Evolutionary conservation across 305 asterid genomes (phyloP).

Genomic region (Rubia occidens): DNA sequence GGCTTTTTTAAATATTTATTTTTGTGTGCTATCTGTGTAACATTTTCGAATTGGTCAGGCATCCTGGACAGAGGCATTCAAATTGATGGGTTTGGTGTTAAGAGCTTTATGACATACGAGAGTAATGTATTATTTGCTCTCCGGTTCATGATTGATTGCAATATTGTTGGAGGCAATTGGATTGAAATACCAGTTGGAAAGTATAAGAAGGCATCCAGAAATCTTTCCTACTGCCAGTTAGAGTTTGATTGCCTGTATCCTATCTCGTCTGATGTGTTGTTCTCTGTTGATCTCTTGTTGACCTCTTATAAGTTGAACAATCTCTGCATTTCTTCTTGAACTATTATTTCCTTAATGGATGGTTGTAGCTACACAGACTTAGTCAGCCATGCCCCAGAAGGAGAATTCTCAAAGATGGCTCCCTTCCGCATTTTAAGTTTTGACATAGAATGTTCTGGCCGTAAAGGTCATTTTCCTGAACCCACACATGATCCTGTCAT

Average conservation of each 20-base stretch:
- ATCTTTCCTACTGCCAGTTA: slow-evolving; percentile 66
- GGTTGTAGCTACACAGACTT: slow-evolving; percentile 59
- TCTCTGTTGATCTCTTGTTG: background rate
- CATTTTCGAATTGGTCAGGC: slow-evolving; percentile 42
- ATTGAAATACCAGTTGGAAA: slow-evolving; percentile 82
- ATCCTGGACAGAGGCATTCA: slow-evolving; percentile 89
- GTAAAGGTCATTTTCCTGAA: slow-evolving; percentile 95
- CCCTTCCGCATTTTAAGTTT: slow-evolving; percentile 97
- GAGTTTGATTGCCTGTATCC: slow-evolving; percentile 99
- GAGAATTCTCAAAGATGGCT: slow-evolving; percentile 96
- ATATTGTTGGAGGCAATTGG: slow-evolving; percentile 96
- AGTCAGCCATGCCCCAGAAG: slow-evolving; percentile 91
- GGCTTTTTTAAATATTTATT: background rate
- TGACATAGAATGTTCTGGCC: slow-evolving; percentile 98
- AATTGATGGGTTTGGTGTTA: slow-evolving; percentile 83
- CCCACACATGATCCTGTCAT: slow-evolving; percentile 97
- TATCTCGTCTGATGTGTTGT: slow-evolving; percentile 16
- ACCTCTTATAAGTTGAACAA: background rate
- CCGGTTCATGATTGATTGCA: slow-evolving; percentile 96
- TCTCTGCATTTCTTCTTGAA: slow-evolving; percentile 11
- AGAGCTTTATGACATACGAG: slow-evolving; percentile 83
- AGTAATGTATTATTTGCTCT: slow-evolving; percentile 95
- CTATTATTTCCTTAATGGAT: slow-evolving; percentile 35
- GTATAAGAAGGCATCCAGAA: slow-evolving; percentile 53
- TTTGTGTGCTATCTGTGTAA: background rate